phyloP scores from a whole-genome alignment of 495 filamentous ascomycete genomes.

The Clohesyomyces aquaticus region DNA sequence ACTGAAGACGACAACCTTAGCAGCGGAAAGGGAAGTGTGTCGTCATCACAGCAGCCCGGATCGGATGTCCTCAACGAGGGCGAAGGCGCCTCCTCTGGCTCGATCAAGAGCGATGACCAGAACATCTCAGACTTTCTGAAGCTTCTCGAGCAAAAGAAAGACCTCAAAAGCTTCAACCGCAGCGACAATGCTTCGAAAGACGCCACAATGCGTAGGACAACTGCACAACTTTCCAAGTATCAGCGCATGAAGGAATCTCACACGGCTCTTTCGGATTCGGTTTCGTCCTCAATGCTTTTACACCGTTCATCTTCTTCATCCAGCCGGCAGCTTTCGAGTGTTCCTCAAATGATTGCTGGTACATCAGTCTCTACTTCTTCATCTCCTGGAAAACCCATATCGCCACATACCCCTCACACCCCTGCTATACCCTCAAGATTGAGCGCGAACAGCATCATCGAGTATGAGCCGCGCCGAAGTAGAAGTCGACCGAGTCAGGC shows the following conservation, averaged over 20 bases:
- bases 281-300: slow-evolving; percentile 80
- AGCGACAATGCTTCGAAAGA: slow-evolving; percentile 59
- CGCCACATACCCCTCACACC: slow-evolving; percentile 91
- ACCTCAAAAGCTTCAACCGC: slow-evolving; percentile 69
- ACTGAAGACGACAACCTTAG: slow-evolving; percentile 83
- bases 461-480: slow-evolving; percentile 56
- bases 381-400: slow-evolving; percentile 88
- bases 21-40: slow-evolving; percentile 82
- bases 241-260: slow-evolving; percentile 86
- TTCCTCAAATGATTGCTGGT: slow-evolving; percentile 80
- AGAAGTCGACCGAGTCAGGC: slow-evolving; percentile 33
- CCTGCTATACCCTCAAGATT: slow-evolving; percentile 91
- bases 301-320: slow-evolving; percentile 83
- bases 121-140: slow-evolving; percentile 92
- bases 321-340: slow-evolving; percentile 79
- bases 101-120: slow-evolving; percentile 83
- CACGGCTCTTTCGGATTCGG: slow-evolving; percentile 80
- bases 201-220: slow-evolving; percentile 61
- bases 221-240: slow-evolving; percentile 73
- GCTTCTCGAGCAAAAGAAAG: slow-evolving; percentile 78
- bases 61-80: slow-evolving; percentile 78
- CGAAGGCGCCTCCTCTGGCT: slow-evolving; percentile 70
- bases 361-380: slow-evolving; percentile 83
- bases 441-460: slow-evolving; percentile 83
- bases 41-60: slow-evolving; percentile 84